Evolutionary conservation across 1,284 basidiomycete genomes (phyloP).

Genomic region (Heliocybe sulcata): DNA sequence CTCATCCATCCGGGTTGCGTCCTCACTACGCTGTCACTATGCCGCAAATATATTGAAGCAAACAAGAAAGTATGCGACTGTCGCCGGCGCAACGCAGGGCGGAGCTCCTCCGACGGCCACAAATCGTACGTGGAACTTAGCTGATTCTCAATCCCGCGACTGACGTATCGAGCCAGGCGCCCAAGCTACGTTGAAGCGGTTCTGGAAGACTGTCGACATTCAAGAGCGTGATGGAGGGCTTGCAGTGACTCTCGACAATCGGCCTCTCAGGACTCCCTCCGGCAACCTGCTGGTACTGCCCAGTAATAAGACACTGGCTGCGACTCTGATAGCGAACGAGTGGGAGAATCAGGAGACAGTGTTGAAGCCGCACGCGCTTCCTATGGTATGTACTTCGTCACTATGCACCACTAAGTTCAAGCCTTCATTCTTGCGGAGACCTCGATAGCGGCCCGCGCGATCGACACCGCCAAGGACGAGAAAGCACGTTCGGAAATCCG

Average conservation of each 20-base stretch:
- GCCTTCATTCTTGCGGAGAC: conserved; percentile 49
- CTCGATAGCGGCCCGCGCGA: conserved; percentile 81
- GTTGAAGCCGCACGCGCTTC: conserved; percentile 87
- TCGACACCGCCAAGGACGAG: conserved; percentile 70
- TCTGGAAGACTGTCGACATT: conserved; percentile 86
- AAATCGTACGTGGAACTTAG: conserved; percentile 17
- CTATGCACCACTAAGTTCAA: background rate
- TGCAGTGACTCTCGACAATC: conserved; percentile 76
- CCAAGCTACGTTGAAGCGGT: conserved; percentile 78
- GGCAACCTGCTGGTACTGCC: conserved; percentile 76
- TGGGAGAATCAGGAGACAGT: conserved; percentile 91
- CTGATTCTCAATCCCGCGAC: background rate
- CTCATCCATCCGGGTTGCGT: background rate
- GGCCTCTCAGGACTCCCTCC: conserved; percentile 82
- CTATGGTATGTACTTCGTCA: conserved; percentile 57
- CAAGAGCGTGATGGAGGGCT: conserved; percentile 53
- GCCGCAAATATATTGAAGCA: background rate
- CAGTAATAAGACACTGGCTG: conserved; percentile 61
- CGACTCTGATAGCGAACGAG: conserved; percentile 86
- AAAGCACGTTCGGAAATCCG: conserved; percentile 59
- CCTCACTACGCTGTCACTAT: background rate
- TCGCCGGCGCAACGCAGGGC: background rate
- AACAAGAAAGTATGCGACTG: background rate
- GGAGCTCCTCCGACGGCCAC: conserved; percentile 18
- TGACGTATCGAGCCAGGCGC: conserved; percentile 47